Evolutionary conservation across 805 yeast genomes (phyloP).

Genomic region (Schizosaccharomyces octosporus): DNA sequence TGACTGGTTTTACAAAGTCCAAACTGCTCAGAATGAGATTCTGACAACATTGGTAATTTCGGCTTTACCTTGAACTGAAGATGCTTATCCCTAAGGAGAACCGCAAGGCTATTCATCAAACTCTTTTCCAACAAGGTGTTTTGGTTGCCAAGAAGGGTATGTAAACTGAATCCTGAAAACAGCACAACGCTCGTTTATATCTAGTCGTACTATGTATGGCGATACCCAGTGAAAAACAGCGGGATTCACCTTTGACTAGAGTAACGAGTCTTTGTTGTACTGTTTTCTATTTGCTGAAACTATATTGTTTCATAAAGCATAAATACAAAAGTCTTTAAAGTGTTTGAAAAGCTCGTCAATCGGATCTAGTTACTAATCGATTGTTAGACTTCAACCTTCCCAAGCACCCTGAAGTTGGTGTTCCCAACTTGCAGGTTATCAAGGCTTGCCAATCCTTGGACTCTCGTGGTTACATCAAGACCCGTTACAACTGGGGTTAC

Average conservation of each 20-base stretch:
- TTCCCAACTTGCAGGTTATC: conserved; percentile 20
- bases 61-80: not conserved
- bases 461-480: conserved; percentile 96
- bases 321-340: too few relatives aligned
- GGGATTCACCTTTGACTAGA: too few relatives aligned
- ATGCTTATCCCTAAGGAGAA: conserved; percentile 98
- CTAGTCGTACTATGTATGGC: too few relatives aligned
- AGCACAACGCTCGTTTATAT: too few relatives aligned
- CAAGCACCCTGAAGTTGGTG: conserved; percentile 74
- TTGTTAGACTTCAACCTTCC: conserved; percentile 45
- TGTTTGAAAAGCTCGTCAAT: too few relatives aligned
- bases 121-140: conserved; percentile 61
- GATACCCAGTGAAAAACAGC: too few relatives aligned
- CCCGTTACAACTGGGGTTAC: conserved; percentile 99
- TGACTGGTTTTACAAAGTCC: not conserved
- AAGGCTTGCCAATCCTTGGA: conserved; percentile 98
- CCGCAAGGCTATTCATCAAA: conserved; percentile 85
- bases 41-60: not conserved
- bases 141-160: conserved; percentile 74
- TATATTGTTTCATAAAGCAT: too few relatives aligned
- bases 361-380: too few relatives aligned
- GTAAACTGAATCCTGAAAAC: not conserved
- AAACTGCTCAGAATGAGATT: not conserved
- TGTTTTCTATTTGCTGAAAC: too few relatives aligned
- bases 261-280: too few relatives aligned